Evolutionary conservation across 1,284 basidiomycete genomes (phyloP), one percentile per base, ranked within the genome.

Genomic region (Sporisorium exsertum): DNA sequence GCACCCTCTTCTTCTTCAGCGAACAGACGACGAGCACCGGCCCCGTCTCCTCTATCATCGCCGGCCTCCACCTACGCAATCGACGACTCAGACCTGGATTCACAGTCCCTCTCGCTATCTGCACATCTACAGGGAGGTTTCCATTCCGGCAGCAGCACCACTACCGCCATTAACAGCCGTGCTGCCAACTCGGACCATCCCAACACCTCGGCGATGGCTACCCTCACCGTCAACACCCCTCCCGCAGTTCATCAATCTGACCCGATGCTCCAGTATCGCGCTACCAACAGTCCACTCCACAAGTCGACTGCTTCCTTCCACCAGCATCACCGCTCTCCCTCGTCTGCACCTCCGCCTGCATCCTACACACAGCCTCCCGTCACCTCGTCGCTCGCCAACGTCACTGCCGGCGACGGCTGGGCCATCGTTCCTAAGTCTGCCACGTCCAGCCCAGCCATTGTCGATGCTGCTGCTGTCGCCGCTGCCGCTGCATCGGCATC

Each of bases 361-460:
- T 27, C 72, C 18, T 71, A 67, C 60, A 70, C 67, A 49, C 72
- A 66, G 29, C 64, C 64, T 33, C 59, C 68, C 13, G 64, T 61
- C 57, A 58, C 67, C 1, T 63, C 68, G 20, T 66, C 64, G 7
- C 43, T 71, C 15, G 40, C 53, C 43, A 66, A 32, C 29, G 64
- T 67, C 43, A 76, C 69, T 13, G 46, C 68, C 2, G 73, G 73
- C 40, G 69, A 76, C 35, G 73, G 73, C 4, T 76, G 73, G 73
- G 49, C 62, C 24, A 65, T 72, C 22, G 54, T 76, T 2, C 69
- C 69, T 46, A 73, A 73, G 26, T 45, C 43, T 7, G 52, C 42
- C 5, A 71, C 55, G 20, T n/a, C 49, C n/a, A 40, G 27, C 33
- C 5, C 49, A 13, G 24, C 47, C 0, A 12, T 33, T 37, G 5